A percentile compares a stretch with the other conserved stretches of the same genome.
phyloP scores from a whole-genome alignment of 2,329 filamentous ascomycete species.

The Hypoxylon rubiginosum region DNA sequence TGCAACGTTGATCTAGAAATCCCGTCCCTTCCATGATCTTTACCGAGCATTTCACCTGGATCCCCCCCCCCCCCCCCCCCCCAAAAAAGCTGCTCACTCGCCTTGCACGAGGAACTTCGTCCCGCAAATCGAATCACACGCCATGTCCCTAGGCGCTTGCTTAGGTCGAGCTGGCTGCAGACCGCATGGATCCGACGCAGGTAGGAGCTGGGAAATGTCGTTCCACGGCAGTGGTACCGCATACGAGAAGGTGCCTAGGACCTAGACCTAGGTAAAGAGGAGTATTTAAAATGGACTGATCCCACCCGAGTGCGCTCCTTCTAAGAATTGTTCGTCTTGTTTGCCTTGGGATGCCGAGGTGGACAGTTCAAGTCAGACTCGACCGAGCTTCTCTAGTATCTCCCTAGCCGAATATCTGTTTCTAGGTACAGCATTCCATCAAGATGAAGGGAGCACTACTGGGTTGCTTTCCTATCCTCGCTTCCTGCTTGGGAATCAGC shows the following conservation, averaged over 20 bases:
- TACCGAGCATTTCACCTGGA: slow-evolving; percentile 24
- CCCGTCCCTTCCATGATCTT: slow-evolving; percentile 16
- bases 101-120: slow-evolving; percentile 12
- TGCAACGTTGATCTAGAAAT: slow-evolving; percentile 30
- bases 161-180: slow-evolving; percentile 21
- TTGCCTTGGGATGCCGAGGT: slow-evolving; percentile 5
- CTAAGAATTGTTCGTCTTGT: slow-evolving; percentile 7
- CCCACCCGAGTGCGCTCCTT: slow-evolving; percentile 8
- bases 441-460: slow-evolving; percentile 34
- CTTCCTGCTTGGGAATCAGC: slow-evolving; percentile 33
- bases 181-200: slow-evolving; percentile 20
- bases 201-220: slow-evolving; percentile 25
- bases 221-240: slow-evolving; percentile 27
- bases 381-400: not conserved
- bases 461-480: slow-evolving; percentile 21
- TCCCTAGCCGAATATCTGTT: not conserved
- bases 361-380: slow-evolving; percentile 5
- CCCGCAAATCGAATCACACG: slow-evolving; percentile 22
- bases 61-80: slow-evolving; percentile 11
- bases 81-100: slow-evolving; percentile 8
- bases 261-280: slow-evolving; percentile 7
- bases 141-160: slow-evolving; percentile 13
- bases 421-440: too few relatives aligned
- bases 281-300: slow-evolving; percentile 30
- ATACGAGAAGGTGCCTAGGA: slow-evolving; percentile 2